These are phyloP conservation scores for Hypoxylon sp. DNA, from an alignment of 2,329 filamentous ascomycete species.

Conservation along the genomic window DNA sequence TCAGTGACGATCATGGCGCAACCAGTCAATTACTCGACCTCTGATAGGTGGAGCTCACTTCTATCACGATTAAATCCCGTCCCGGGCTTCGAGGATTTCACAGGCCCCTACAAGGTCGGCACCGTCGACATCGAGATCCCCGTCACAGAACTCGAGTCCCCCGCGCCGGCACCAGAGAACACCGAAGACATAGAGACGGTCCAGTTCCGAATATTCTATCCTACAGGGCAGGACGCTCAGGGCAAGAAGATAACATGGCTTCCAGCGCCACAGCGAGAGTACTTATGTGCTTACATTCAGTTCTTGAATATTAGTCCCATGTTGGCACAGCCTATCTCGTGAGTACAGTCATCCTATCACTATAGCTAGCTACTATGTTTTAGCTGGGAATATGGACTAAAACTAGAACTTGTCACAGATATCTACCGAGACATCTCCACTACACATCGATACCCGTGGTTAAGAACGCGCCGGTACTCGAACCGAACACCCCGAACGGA, in stretches of 20 bases:
- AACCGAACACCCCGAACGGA: conserved; percentile 55
- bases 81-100: conserved; percentile 77
- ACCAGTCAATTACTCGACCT: conserved; percentile 29
- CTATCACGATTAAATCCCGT: conserved; percentile 71
- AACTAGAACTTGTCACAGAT: conserved; percentile 51
- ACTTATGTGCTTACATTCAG: conserved; percentile 77
- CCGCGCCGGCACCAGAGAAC: conserved; percentile 61
- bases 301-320: conserved; percentile 74
- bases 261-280: conserved; percentile 76
- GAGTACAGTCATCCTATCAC: conserved; percentile 43
- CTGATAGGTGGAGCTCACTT: conserved; percentile 55
- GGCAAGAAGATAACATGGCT: conserved; percentile 77
- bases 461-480: conserved; percentile 73
- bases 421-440: conserved; percentile 75
- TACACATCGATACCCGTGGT: conserved; percentile 77
- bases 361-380: not conserved
- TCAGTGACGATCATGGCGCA: conserved; percentile 36
- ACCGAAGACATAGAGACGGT: conserved; percentile 72
- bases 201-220: conserved; percentile 85
- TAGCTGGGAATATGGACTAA: not conserved
- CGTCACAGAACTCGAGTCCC: conserved; percentile 64
- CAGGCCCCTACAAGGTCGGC: conserved; percentile 80
- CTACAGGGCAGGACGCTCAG: conserved; percentile 62
- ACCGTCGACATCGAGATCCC: conserved; percentile 84
- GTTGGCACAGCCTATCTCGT: conserved; percentile 68